A percentile compares a stretch with the other conserved stretches of the same genome.
Evolutionary conservation across 2,329 filamentous ascomycete genomes (phyloP).

Genomic region (Epichloe scottii): DNA sequence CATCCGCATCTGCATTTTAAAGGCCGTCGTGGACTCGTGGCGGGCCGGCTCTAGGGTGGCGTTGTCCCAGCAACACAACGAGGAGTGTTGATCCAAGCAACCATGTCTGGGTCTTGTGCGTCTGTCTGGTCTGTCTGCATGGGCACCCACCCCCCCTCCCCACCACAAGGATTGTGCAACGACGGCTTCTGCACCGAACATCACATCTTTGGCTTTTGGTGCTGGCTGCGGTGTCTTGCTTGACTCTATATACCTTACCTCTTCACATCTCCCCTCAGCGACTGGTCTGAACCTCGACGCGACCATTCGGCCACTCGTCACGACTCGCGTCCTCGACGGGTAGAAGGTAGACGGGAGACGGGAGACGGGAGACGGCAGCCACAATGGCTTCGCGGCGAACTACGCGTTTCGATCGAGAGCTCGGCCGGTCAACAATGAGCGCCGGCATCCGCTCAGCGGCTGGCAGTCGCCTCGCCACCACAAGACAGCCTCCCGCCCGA

Average conservation of each 20-base stretch:
- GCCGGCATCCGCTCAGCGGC: neutral
- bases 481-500: slow-evolving; percentile 1
- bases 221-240: neutral
- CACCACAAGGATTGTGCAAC: slow-evolving; percentile 4
- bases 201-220: neutral
- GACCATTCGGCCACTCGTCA: neutral
- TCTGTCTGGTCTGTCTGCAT: neutral
- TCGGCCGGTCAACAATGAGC: slow-evolving; percentile 5
- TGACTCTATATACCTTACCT: neutral
- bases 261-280: neutral
- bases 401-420: slow-evolving; percentile 8
- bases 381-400: slow-evolving; percentile 8
- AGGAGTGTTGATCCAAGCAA: neutral
- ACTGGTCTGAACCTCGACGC: neutral
- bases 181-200: neutral
- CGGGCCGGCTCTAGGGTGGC: neutral
- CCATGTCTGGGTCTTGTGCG: neutral
- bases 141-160: neutral
- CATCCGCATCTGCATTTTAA: too few species aligned
- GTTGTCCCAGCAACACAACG: neutral
- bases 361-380: neutral
- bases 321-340: neutral
- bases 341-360: too few species aligned
- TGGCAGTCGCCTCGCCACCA: slow-evolving; percentile 2
- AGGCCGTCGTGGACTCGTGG: neutral